These are phyloP conservation scores for Cladophialophora yegresii DNA, from an alignment of 2,329 filamentous ascomycete genomes.

Conservation along the genomic window DNA sequence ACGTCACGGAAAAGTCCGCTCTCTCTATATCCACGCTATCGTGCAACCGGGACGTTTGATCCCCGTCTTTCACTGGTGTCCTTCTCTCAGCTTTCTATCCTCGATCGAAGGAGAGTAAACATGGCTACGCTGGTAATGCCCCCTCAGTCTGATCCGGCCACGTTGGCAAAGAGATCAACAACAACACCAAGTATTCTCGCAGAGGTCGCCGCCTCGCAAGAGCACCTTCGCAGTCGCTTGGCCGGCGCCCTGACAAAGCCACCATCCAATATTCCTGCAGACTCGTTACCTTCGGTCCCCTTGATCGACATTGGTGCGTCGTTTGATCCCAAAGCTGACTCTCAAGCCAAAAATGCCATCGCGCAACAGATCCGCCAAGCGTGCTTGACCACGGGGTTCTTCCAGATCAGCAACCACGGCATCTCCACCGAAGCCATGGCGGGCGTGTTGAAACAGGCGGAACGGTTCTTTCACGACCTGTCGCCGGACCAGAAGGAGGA, in stretches of 20 bases:
- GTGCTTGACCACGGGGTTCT: slow-evolving; percentile 56
- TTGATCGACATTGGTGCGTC: slow-evolving; percentile 36
- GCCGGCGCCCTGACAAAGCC: slow-evolving; percentile 29
- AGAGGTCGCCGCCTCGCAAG: slow-evolving; percentile 32
- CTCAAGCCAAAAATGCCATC: slow-evolving; percentile 21
- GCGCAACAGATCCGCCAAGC: slow-evolving; percentile 48
- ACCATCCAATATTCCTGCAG: slow-evolving; percentile 18
- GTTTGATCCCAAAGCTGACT: slow-evolving; percentile 21
- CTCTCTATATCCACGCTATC: not conserved
- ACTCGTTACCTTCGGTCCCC: slow-evolving; percentile 32
- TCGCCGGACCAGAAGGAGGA: slow-evolving; percentile 36
- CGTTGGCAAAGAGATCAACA: slow-evolving; percentile 10
- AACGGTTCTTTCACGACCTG: slow-evolving; percentile 50
- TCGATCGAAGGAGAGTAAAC: not conserved
- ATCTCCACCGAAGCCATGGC: slow-evolving; percentile 48
- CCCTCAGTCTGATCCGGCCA: slow-evolving; percentile 7
- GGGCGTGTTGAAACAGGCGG: slow-evolving; percentile 47
- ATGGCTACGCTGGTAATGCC: slow-evolving; percentile 28
- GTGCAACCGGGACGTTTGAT: not conserved
- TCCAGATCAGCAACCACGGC: slow-evolving; percentile 57
- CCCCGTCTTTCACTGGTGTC: not conserved
- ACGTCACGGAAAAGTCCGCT: slow-evolving; percentile 4
- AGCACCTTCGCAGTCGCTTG: slow-evolving; percentile 30
- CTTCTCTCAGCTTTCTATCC: not conserved
- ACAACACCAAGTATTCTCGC: slow-evolving; percentile 26